Conservation (phyloP, 805 yeast species). For the Candida lessepsii region DNA sequence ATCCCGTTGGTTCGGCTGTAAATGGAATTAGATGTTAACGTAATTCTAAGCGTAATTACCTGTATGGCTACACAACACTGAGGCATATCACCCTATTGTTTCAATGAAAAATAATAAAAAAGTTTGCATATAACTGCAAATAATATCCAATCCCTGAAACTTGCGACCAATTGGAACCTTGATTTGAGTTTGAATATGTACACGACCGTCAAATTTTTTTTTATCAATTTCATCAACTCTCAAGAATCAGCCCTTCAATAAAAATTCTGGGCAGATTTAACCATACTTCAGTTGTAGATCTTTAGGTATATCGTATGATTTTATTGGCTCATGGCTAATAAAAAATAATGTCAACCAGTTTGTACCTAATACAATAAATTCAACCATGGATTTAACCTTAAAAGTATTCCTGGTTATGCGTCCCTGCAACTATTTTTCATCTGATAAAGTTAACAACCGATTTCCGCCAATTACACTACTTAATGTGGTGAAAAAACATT, state of each 20-base stretch:
- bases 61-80: too few relatives aligned
- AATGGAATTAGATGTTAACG: too few relatives aligned
- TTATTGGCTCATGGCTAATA: background rate
- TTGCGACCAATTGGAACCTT: constrained; percentile 5
- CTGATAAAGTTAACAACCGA: constrained; percentile 3
- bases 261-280: background rate
- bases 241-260: background rate
- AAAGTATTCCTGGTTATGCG: background rate
- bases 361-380: too few relatives aligned
- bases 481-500: background rate
- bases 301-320: background rate
- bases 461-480: constrained; percentile 6
- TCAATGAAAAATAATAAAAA: too few relatives aligned
- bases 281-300: background rate
- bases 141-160: constrained; percentile 4
- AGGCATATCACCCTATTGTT: too few relatives aligned
- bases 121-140: background rate
- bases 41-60: too few relatives aligned
- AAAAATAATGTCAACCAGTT: background rate
- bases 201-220: constrained; percentile 4
- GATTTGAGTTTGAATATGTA: background rate
- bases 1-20: too few relatives aligned
- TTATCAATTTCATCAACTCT: constrained; percentile 8
- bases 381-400: background rate
- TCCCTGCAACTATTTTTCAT: constrained; percentile 6